Evolutionary conservation across 2,329 filamentous ascomycete species (phyloP), one percentile per base, ranked within the genome.

Genomic region (Chaetomium sp.): DNA sequence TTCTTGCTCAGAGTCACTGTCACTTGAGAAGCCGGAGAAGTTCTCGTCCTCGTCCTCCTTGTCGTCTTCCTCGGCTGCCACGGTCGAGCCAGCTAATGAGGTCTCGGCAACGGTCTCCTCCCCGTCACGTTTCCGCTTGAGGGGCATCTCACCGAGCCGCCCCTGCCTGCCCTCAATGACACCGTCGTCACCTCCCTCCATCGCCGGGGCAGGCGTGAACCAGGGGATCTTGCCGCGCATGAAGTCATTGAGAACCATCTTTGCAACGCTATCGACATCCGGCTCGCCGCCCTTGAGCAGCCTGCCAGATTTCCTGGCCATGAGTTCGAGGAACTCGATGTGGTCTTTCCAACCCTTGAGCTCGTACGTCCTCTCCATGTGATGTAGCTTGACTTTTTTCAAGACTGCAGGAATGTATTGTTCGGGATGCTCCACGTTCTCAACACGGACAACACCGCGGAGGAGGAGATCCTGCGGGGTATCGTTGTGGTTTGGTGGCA

Each of bases 241-340:
- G 75, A 98, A 99, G 74, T 99, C 95, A 73, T 97, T 98, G 65
- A 99, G 80, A 0, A 99, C 90, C 87, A 97, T 97, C 78, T 97
- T 97, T 1, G 95, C 95, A 56, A 97, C 93, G 72, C 93, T 93
- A 72, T 98, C 94, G 62, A 97, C 80, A 76, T 99, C 95, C 4
- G 94, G 90, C 76, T 98, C 95, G n/a, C 94, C 95, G 64, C 92
- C 94, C 75, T 92, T 93, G 19, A 98, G 81, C 23, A 99, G 79
- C 71, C 93, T 85, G 19, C 95, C 95, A 64, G 88, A 88, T 77
- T 97, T 98, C 64, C 93, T 84, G 9, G 93, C 94, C 2, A 99
- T 82, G 31, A 92, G 81, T 73, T 97, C 94, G 1, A 99, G 81
- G 72, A 99, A 96, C 67, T 94, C 88, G 16, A 90, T 88, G 19